Conservation (phyloP, 2,329 filamentous ascomycete genomes). For the Aspergillus ruber region DNA sequence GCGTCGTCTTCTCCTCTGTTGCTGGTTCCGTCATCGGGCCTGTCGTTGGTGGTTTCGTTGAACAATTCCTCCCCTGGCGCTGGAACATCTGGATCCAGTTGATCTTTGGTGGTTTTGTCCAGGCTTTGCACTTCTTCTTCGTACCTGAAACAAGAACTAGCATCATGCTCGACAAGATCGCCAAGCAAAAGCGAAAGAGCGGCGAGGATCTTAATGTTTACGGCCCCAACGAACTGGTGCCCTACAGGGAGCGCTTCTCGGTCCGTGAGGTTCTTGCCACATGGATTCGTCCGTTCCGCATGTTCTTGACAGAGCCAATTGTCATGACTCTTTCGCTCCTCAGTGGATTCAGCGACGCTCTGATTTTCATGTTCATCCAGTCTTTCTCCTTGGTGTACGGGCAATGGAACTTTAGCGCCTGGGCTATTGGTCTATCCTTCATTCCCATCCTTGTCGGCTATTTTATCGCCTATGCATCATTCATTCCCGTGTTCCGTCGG, state of each 20-base stretch:
- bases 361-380: constrained; percentile 63
- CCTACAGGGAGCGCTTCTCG: constrained; percentile 54
- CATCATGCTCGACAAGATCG: constrained; percentile 71
- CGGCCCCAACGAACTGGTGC: constrained; percentile 64
- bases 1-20: constrained; percentile 72
- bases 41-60: constrained; percentile 70
- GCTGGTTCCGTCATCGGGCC: constrained; percentile 70
- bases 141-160: constrained; percentile 75
- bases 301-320: constrained; percentile 61
- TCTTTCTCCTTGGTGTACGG: constrained; percentile 55
- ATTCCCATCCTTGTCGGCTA: constrained; percentile 54
- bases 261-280: constrained; percentile 51
- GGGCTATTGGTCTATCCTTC: constrained; percentile 48
- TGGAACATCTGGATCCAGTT: constrained; percentile 83
- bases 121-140: constrained; percentile 58
- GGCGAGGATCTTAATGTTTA: constrained; percentile 57
- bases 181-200: constrained; percentile 62
- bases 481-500: constrained; percentile 50
- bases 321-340: constrained; percentile 56
- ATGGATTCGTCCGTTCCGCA: constrained; percentile 56
- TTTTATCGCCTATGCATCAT: constrained; percentile 52
- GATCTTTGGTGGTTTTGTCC: constrained; percentile 66
- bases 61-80: constrained; percentile 61
- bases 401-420: constrained; percentile 52
- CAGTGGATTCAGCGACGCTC: constrained; percentile 57